phyloP scores from a whole-genome alignment of 108 stramenopile genomes.

The Seminavis robusta region DNA sequence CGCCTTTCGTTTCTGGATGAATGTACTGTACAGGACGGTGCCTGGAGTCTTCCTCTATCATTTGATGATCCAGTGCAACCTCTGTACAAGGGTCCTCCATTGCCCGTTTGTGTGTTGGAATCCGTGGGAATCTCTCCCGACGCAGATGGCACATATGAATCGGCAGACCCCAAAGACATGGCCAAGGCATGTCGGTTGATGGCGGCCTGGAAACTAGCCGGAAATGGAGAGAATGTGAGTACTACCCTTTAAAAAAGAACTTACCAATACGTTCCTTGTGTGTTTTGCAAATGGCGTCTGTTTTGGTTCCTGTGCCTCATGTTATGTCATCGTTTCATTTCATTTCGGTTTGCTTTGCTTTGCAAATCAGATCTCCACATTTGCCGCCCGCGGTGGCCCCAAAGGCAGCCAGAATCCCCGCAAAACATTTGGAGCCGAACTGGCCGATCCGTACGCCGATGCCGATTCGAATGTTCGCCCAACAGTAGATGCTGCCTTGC shows the following conservation, averaged over 20 bases:
- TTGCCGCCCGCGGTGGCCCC: constrained; percentile 78
- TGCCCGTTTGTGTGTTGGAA: constrained; percentile 66
- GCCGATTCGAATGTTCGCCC: constrained; percentile 45
- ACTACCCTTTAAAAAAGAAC: no score
- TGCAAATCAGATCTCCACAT: constrained; percentile 31
- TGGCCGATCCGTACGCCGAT: constrained; percentile 80
- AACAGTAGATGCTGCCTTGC: constrained; percentile 55
- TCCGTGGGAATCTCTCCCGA: constrained; percentile 49
- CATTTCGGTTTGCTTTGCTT: not conserved
- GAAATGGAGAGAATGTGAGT: constrained; percentile 51
- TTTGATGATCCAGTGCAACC: constrained; percentile 78
- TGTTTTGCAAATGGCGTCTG: no score
- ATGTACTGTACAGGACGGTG: constrained; percentile 23
- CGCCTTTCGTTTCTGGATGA: not conserved
- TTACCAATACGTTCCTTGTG: no score
- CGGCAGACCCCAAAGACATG: constrained; percentile 47
- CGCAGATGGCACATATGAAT: constrained; percentile 61
- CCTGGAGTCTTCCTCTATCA: constrained; percentile 64
- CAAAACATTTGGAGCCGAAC: constrained; percentile 73
- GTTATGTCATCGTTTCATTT: not conserved
- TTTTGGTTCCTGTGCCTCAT: no score
- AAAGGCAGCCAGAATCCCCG: constrained; percentile 69
- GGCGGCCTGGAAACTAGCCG: constrained; percentile 81
- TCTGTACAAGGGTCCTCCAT: constrained; percentile 68
- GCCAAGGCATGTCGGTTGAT: constrained; percentile 58